Percentiles rank a stretch among this genome's conserved stretches.
Conservation (phyloP, 2,329 filamentous ascomycete genomes). For the Metarhizium brunneum region DNA sequence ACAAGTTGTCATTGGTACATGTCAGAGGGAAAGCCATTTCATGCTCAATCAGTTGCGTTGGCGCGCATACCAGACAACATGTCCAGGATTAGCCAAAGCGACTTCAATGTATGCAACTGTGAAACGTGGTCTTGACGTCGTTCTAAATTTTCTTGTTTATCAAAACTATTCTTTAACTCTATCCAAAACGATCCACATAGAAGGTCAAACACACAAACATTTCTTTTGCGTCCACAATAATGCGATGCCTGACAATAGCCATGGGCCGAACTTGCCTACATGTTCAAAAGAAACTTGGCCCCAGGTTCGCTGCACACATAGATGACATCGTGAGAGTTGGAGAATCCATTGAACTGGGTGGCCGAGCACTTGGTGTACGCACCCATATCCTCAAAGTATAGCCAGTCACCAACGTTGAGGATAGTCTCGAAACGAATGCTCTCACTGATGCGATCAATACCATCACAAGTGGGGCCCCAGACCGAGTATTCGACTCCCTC, state of each 20-base stretch:
- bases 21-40: too few relatives aligned
- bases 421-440: constrained; percentile 68
- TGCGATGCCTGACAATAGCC: neutral
- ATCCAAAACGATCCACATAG: neutral
- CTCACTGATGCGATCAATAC: constrained; percentile 88
- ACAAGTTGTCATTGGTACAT: too few relatives aligned
- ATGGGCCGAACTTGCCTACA: neutral
- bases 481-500: constrained; percentile 77
- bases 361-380: constrained; percentile 98
- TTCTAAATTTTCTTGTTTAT: neutral
- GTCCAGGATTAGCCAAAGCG: neutral
- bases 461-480: constrained; percentile 97
- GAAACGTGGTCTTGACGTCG: neutral
- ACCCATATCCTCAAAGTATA: constrained; percentile 98
- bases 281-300: constrained; percentile 59
- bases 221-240: neutral
- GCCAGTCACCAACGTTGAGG: constrained; percentile 90
- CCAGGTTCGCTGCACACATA: constrained; percentile 93
- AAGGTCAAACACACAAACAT: neutral
- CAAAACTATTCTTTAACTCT: neutral
- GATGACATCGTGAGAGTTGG: constrained; percentile 81
- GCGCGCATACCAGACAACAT: too few relatives aligned
- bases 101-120: neutral
- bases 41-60: too few relatives aligned
- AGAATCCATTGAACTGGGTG: constrained; percentile 96